These are phyloP conservation scores for Nakazawaea pomicola DNA, from an alignment of 805 yeast species.

Conservation along the genomic window DNA sequence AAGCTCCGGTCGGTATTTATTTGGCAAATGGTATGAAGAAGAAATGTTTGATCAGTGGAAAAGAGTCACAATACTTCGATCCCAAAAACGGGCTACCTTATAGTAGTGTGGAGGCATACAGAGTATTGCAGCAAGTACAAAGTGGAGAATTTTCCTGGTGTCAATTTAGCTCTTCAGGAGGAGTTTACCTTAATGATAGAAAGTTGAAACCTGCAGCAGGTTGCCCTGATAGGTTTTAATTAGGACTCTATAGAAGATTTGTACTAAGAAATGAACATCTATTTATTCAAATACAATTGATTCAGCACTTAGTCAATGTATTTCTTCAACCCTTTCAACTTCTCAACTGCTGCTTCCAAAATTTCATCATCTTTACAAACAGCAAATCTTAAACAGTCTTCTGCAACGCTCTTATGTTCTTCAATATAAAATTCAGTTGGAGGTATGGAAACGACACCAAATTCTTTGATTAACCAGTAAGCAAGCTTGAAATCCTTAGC, in stretches of 20 bases:
- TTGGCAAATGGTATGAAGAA: constrained; percentile 65
- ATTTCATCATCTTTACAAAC: constrained; percentile 89
- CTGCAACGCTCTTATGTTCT: constrained; percentile 69
- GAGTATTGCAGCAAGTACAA: constrained; percentile 49
- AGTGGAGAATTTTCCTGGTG: constrained; percentile 53
- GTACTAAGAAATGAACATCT: background rate
- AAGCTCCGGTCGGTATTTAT: constrained; percentile 71
- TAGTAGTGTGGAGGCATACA: constrained; percentile 75
- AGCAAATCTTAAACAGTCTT: constrained; percentile 86
- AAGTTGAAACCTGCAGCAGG: constrained; percentile 65
- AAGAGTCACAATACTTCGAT: constrained; percentile 78
- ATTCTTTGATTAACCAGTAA: constrained; percentile 86
- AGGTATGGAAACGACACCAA: constrained; percentile 95
- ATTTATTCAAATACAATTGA: no score
- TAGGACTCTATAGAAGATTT: background rate
- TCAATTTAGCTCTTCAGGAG: constrained; percentile 43
- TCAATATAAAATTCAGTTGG: constrained; percentile 90
- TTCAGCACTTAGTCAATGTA: constrained; percentile 45
- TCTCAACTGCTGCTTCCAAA: constrained; percentile 74
- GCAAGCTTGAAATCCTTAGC: constrained; percentile 87
- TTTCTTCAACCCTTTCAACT: constrained; percentile 65
- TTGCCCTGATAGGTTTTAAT: constrained; percentile 78
- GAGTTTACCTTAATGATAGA: constrained; percentile 36
- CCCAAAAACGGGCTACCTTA: constrained; percentile 88
- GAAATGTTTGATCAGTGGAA: constrained; percentile 71